Evolutionary conservation across 257 asterid species (phyloP).

Genomic region (Solanum clarkiae): DNA sequence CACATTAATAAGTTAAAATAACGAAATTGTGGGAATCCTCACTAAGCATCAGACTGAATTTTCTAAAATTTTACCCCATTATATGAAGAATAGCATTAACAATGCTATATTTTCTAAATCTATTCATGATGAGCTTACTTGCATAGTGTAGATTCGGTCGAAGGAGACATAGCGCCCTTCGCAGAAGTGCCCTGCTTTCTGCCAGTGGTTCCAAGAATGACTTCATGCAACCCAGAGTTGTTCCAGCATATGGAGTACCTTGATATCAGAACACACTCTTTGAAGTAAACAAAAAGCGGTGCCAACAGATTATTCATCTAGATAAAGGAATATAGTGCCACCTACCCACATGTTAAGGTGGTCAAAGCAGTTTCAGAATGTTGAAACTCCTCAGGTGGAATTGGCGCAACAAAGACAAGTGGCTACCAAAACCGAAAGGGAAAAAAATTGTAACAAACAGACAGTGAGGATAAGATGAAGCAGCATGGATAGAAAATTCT

Average conservation of each 20-base stretch:
- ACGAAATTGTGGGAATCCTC: background rate
- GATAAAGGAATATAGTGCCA: background rate
- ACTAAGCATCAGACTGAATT: background rate
- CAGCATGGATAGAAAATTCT: background rate
- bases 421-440: conserved; percentile 35
- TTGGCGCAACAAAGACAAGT: conserved; percentile 43
- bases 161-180: conserved; percentile 72
- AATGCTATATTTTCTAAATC: background rate
- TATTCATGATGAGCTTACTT: conserved; percentile 34
- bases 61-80: background rate
- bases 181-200: conserved; percentile 96
- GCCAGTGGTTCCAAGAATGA: conserved; percentile 90
- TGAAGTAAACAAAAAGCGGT: background rate
- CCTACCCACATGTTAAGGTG: conserved; percentile 89
- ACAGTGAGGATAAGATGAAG: background rate
- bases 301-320: background rate
- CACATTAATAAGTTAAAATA: background rate
- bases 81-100: background rate
- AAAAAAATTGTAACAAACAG: background rate
- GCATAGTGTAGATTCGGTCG: conserved; percentile 82
- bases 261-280: conserved; percentile 1
- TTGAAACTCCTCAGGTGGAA: conserved; percentile 76
- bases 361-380: conserved; percentile 75
- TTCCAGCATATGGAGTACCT: conserved; percentile 96
- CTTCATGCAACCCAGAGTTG: conserved; percentile 73